Evolutionary conservation across 208 protist species (phyloP).

Genomic region (Porcisia hertigi): DNA sequence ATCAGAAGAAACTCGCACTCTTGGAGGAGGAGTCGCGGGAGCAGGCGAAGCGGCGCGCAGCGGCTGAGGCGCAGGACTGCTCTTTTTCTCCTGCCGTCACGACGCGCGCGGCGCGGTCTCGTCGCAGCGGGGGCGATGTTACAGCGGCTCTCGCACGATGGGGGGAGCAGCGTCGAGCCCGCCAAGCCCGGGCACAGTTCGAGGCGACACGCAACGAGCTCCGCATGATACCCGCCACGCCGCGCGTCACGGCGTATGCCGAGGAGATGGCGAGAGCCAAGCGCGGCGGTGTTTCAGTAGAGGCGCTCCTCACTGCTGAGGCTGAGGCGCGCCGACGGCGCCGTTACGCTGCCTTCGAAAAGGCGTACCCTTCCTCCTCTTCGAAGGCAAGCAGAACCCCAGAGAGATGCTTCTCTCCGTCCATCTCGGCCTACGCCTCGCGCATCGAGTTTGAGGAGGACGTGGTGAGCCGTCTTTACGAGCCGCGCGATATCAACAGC

Average conservation of each 20-base stretch:
- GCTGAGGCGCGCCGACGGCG: conserved; percentile 55
- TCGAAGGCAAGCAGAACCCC: background rate
- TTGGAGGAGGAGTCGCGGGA: conserved; percentile 35
- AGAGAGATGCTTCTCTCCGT: conserved; percentile 20
- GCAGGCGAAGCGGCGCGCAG: conserved; percentile 19
- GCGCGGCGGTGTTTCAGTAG: conserved; percentile 35
- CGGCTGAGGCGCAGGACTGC: conserved; percentile 20
- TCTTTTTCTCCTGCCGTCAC: conserved; percentile 51
- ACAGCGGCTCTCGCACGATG: conserved; percentile 33
- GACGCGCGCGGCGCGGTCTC: conserved; percentile 25
- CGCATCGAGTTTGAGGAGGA: conserved; percentile 35
- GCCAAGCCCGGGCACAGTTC: conserved; percentile 28
- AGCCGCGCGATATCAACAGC: conserved; percentile 12
- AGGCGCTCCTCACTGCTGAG: conserved; percentile 55
- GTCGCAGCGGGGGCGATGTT: conserved; percentile 22
- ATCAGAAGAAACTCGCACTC: conserved; percentile 36
- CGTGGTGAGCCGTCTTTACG: conserved; percentile 69
- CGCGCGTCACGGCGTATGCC: conserved; percentile 64
- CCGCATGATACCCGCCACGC: conserved; percentile 30
- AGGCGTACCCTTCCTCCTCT: conserved; percentile 19
- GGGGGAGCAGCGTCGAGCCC: conserved; percentile 44
- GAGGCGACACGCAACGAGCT: conserved; percentile 40
- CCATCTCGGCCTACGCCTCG: conserved; percentile 54
- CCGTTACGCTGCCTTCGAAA: conserved; percentile 52
- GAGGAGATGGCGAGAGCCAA: conserved; percentile 34